These are phyloP conservation scores for Fusarium newnesense DNA, from an alignment of 2,329 filamentous ascomycete genomes.

Conservation along the genomic window DNA sequence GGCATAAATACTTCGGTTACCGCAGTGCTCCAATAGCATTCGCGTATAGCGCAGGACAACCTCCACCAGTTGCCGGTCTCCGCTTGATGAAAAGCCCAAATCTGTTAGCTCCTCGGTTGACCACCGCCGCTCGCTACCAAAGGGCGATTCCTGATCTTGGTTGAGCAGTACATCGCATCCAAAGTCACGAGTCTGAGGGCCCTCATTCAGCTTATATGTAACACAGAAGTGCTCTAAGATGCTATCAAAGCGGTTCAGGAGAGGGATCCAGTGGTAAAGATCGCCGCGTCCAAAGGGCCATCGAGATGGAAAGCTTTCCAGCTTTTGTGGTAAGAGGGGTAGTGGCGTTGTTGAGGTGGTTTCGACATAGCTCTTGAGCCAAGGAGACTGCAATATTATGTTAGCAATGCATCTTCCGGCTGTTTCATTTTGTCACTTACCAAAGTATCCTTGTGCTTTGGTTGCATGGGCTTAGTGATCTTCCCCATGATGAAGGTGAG, in stretches of 20 bases:
- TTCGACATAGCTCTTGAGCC: constrained; percentile 83
- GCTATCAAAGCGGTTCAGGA: constrained; percentile 92
- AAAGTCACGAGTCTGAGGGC: constrained; percentile 84
- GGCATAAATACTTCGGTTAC: constrained; percentile 94
- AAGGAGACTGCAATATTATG: constrained; percentile 75
- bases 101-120: constrained; percentile 59
- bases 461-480: constrained; percentile 74
- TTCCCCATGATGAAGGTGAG: constrained; percentile 71
- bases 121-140: constrained; percentile 61
- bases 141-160: constrained; percentile 61
- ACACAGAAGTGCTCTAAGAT: constrained; percentile 84
- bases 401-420: constrained; percentile 41
- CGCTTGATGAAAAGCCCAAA: constrained; percentile 76
- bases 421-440: constrained; percentile 54
- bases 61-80: constrained; percentile 83
- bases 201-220: constrained; percentile 81
- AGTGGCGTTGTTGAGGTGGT: constrained; percentile 75
- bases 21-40: constrained; percentile 91
- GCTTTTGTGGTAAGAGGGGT: constrained; percentile 78
- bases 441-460: constrained; percentile 74
- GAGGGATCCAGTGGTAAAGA: constrained; percentile 96
- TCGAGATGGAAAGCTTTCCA: constrained; percentile 83
- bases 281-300: constrained; percentile 98
- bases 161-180: constrained; percentile 71
- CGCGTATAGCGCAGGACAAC: constrained; percentile 85